Percentiles rank a stretch among this genome's conserved stretches.
These are phyloP conservation scores for Syzygium aqueum DNA, from an alignment of 345 rosid species.

Conservation along the genomic window DNA sequence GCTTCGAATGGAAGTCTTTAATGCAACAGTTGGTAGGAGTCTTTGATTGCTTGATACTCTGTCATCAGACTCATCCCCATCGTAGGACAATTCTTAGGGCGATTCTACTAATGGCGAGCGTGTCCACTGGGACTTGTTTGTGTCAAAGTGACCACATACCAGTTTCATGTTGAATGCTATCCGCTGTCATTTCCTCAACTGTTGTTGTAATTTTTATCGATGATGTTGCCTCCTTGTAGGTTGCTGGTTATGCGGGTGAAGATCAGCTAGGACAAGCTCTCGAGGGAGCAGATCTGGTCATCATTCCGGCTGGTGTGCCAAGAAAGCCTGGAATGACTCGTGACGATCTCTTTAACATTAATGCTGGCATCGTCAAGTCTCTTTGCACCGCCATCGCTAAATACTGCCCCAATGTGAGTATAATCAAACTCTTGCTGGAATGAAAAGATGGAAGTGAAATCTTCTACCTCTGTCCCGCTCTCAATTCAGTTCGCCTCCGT, in stretches of 20 bases:
- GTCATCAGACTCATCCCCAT: background rate
- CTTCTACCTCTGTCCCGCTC: background rate
- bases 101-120: background rate
- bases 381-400: slow-evolving; percentile 67
- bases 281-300: slow-evolving; percentile 68
- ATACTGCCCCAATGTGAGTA: slow-evolving; percentile 72
- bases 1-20: background rate
- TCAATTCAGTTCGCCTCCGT: background rate
- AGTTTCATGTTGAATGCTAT: background rate
- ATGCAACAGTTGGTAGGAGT: background rate
- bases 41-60: background rate
- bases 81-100: too few relatives aligned
- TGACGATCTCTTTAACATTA: slow-evolving; percentile 88
- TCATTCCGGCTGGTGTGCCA: slow-evolving; percentile 86
- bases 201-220: background rate
- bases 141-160: background rate
- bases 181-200: background rate
- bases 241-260: slow-evolving; percentile 59
- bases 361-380: slow-evolving; percentile 77
- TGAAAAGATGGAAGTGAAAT: background rate
- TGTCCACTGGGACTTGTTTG: background rate
- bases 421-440: background rate
- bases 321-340: slow-evolving; percentile 94
- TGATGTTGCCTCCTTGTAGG: slow-evolving; percentile 20
- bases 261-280: slow-evolving; percentile 63